phyloP scores from a whole-genome alignment of 106 monocot genomes.

The Dendrobium officinale region DNA sequence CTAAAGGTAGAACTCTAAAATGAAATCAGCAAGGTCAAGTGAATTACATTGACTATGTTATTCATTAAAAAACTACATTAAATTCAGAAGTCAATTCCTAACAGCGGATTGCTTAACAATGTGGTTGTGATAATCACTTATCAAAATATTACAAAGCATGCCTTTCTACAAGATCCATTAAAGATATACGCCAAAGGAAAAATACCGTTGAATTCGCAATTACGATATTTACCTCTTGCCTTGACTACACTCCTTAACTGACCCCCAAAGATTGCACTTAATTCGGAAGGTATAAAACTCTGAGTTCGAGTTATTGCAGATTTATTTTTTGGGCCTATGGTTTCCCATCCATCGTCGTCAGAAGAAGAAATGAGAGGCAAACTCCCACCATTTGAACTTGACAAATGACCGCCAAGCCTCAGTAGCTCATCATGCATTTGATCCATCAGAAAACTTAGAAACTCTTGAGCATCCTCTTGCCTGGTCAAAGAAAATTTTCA shows the following conservation, averaged over 20 bases:
- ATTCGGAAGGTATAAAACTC: constrained; percentile 76
- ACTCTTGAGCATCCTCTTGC: constrained; percentile 99
- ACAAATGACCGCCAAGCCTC: constrained; percentile 44
- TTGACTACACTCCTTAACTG: constrained; percentile 86
- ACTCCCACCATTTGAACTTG: constrained; percentile 28
- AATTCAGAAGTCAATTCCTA: background rate
- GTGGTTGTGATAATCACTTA: background rate
- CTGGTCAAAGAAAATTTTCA: constrained; percentile 26
- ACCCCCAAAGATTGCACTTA: constrained; percentile 95
- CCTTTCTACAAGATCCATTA: background rate
- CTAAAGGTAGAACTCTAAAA: background rate
- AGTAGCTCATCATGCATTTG: constrained; percentile 88
- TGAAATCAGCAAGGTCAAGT: background rate
- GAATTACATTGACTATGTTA: background rate
- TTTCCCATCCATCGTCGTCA: constrained; percentile 98
- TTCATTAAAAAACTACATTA: background rate
- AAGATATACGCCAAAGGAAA: background rate
- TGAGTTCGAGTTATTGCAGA: constrained; percentile 93
- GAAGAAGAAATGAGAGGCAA: constrained; percentile 54
- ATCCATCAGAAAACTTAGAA: constrained; percentile 93
- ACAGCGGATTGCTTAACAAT: background rate
- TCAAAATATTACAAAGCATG: background rate
- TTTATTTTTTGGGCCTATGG: constrained; percentile 96
- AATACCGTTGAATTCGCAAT: background rate
- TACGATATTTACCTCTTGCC: constrained; percentile 55